Percentiles rank a stretch among this genome's conserved stretches.
These are phyloP conservation scores for Penicillium steckii DNA, from an alignment of 495 filamentous ascomycete genomes.

Conservation along the genomic window DNA sequence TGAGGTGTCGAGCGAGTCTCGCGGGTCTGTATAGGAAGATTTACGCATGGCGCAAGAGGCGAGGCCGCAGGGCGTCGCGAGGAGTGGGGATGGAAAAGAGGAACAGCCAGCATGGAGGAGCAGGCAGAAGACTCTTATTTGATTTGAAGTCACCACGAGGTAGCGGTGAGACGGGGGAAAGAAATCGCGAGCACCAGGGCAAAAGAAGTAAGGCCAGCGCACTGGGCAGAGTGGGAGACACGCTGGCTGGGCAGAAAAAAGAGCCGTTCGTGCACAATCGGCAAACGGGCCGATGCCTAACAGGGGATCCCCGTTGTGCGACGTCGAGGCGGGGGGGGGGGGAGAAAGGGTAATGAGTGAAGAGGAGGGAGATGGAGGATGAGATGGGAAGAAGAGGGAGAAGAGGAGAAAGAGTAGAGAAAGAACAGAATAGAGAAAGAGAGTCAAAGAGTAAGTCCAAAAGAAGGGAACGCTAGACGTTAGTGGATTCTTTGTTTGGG, in stretches of 20 bases:
- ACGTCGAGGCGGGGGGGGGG: background rate
- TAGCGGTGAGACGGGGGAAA: slow-evolving; percentile 25
- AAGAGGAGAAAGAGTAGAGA: background rate
- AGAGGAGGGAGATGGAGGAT: background rate
- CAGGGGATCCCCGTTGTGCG: slow-evolving; percentile 22
- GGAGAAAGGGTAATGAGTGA: background rate
- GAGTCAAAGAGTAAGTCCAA: background rate
- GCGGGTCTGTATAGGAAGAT: slow-evolving; percentile 21
- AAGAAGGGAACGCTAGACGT: background rate
- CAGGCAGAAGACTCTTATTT: background rate
- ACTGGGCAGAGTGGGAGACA: slow-evolving; percentile 20
- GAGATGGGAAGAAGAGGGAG: background rate
- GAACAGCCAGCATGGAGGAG: background rate
- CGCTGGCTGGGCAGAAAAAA: slow-evolving; percentile 25
- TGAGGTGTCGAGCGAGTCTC: slow-evolving; percentile 25
- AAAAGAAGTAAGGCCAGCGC: slow-evolving; percentile 7
- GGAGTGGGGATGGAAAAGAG: slow-evolving; percentile 19
- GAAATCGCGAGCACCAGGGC: slow-evolving; percentile 1
- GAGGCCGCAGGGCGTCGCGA: slow-evolving; percentile 16
- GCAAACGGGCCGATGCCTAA: slow-evolving; percentile 26
- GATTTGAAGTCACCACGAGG: background rate
- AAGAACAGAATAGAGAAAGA: background rate
- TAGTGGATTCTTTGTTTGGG: slow-evolving; percentile 2
- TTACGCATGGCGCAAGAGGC: slow-evolving; percentile 19
- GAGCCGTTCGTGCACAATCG: slow-evolving; percentile 10